Evolutionary conservation across 73 alveolate species (phyloP).

Genomic region (Tetrahymena borealis): DNA sequence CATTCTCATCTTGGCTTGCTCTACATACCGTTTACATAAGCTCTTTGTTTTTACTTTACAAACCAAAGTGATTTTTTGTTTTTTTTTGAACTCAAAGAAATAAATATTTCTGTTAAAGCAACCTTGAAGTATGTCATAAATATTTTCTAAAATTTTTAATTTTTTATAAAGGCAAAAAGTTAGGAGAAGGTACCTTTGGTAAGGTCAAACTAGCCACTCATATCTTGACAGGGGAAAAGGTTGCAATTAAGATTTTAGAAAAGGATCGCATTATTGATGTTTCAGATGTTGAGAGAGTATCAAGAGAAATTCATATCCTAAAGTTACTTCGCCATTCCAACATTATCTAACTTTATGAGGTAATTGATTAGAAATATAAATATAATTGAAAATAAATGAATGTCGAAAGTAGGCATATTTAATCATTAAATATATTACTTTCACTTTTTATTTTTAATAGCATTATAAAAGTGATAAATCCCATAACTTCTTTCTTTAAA

Average conservation of each 20-base stretch:
- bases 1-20: neutral
- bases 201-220: slow-evolving; percentile 70
- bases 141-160: neutral
- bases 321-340: slow-evolving; percentile 84
- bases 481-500: neutral
- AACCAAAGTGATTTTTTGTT: neutral
- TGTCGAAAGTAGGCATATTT: slow-evolving; percentile 6
- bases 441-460: neutral
- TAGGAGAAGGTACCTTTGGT: slow-evolving; percentile 74
- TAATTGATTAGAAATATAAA: neutral
- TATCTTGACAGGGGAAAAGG: slow-evolving; percentile 68
- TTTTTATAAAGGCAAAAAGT: slow-evolving; percentile 31
- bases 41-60: too few species aligned
- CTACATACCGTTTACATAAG: neutral
- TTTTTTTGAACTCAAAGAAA: neutral
- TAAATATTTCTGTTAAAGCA: neutral
- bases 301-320: slow-evolving; percentile 85
- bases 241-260: slow-evolving; percentile 67
- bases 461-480: too few species aligned
- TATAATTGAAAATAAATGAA: too few species aligned
- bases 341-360: slow-evolving; percentile 72
- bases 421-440: too few species aligned
- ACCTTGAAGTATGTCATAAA: neutral
- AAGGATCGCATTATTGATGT: slow-evolving; percentile 61
- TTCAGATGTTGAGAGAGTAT: slow-evolving; percentile 81